phyloP scores from a whole-genome alignment of 768 basidiomycete species.

The Rhizopogon roseolus region DNA sequence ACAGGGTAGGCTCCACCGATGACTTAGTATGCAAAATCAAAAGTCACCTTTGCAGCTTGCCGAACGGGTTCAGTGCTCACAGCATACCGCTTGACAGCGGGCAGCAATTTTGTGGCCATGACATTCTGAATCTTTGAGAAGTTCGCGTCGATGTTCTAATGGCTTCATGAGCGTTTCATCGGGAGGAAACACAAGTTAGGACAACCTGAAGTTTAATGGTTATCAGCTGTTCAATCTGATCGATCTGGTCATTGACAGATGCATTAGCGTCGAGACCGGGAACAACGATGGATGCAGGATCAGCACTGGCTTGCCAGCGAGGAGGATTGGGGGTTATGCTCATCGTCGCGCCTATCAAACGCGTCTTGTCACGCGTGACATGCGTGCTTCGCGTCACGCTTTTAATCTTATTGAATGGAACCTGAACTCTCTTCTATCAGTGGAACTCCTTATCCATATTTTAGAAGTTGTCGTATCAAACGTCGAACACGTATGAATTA shows the following conservation, averaged over 20 bases:
- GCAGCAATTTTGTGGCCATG: constrained; percentile 75
- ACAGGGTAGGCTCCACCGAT: neutral
- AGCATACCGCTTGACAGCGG: constrained; percentile 87
- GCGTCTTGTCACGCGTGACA: constrained; percentile 21
- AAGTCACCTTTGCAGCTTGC: constrained; percentile 82
- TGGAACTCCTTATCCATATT: no score
- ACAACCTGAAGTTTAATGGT: constrained; percentile 86
- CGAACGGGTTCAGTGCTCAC: constrained; percentile 83
- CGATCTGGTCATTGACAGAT: constrained; percentile 75
- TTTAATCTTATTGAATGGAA: no score
- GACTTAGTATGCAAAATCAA: neutral
- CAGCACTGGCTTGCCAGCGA: constrained; percentile 61
- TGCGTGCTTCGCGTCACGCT: constrained; percentile 9
- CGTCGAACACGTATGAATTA: no score
- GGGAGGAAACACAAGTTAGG: neutral
- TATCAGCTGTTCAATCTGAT: constrained; percentile 94
- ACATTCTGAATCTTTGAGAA: constrained; percentile 87
- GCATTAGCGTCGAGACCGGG: constrained; percentile 71
- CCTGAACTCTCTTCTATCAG: neutral
- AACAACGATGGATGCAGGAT: constrained; percentile 60
- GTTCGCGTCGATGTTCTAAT: constrained; percentile 86
- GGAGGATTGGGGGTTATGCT: constrained; percentile 56
- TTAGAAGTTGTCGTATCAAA: no score
- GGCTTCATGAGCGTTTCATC: constrained; percentile 8
- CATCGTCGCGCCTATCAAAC: constrained; percentile 13